Conservation (phyloP, 352 stramenopile genomes). For the Stramenopiles sp. region DNA sequence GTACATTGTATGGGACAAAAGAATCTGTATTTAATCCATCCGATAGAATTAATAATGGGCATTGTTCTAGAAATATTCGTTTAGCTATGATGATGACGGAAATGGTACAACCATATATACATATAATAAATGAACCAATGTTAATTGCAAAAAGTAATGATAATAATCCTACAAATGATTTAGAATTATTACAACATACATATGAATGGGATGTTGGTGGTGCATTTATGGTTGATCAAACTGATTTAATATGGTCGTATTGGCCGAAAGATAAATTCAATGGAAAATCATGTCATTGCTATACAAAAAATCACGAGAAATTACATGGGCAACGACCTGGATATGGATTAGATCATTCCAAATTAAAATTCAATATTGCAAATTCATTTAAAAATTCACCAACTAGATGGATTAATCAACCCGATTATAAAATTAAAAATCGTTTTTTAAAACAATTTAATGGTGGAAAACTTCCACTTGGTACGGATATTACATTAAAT, state of each 20-base stretch:
- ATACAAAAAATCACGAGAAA: not conserved
- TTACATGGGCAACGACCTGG: not conserved
- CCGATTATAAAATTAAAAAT: not conserved
- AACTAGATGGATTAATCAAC: not conserved
- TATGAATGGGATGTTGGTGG: not conserved
- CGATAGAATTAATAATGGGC: slow-evolving; percentile 38
- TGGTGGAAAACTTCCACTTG: no score
- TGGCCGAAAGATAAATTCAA: not conserved
- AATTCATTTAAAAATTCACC: not conserved
- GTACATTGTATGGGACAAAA: slow-evolving; percentile 39
- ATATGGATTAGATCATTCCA: not conserved
- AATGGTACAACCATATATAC: slow-evolving; percentile 76
- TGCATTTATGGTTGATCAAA: not conserved
- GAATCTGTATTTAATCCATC: slow-evolving; percentile 33
- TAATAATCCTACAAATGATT: not conserved
- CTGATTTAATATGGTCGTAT: not conserved
- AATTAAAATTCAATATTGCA: not conserved
- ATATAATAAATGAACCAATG: slow-evolving; percentile 30
- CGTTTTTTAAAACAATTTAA: not conserved
- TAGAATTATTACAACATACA: not conserved
- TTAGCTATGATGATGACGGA: slow-evolving; percentile 78
- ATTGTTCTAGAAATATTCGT: slow-evolving; percentile 80
- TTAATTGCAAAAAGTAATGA: not conserved
- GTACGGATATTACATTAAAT: not conserved
- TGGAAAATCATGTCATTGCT: not conserved